Conservation (phyloP, 148 eudicot genomes). For the Amaranthus palmeri region DNA sequence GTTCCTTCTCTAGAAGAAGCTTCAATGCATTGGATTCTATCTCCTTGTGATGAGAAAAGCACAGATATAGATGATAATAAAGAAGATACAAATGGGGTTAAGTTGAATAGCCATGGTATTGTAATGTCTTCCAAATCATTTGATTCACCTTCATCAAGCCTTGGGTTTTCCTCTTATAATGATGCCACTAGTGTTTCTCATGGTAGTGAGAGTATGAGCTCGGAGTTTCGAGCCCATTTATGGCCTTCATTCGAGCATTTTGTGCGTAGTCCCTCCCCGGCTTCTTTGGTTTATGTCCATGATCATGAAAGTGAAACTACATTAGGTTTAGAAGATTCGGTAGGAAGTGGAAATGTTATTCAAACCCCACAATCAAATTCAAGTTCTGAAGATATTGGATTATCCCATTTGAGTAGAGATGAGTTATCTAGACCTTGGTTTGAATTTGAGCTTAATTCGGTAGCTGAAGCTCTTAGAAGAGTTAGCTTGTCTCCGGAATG, state of each 20-base stretch:
- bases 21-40: slow-evolving; percentile 55
- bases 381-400: slow-evolving; percentile 35
- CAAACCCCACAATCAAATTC: slow-evolving; percentile 59
- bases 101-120: slow-evolving; percentile 1
- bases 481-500: slow-evolving; percentile 44
- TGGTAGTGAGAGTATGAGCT: slow-evolving; percentile 21
- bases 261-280: slow-evolving; percentile 11
- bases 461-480: slow-evolving; percentile 30
- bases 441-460: slow-evolving; percentile 42
- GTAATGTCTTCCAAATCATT: slow-evolving; percentile 11
- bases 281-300: slow-evolving; percentile 23
- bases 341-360: slow-evolving; percentile 54
- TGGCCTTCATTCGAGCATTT: slow-evolving; percentile 35
- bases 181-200: slow-evolving; percentile 15
- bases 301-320: slow-evolving; percentile 25
- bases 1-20: slow-evolving; percentile 62
- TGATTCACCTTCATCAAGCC: slow-evolving; percentile 35
- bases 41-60: slow-evolving; percentile 46
- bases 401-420: slow-evolving; percentile 30
- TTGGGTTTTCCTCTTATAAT: slow-evolving; percentile 29
- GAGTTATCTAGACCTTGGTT: slow-evolving; percentile 30
- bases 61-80: slow-evolving; percentile 15
- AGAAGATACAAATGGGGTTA: slow-evolving; percentile 9
- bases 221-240: slow-evolving; percentile 28
- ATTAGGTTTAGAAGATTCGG: slow-evolving; percentile 30